Evolutionary conservation across 371 early-diverging fungal species (phyloP).

Genomic region (Lichtheimia hyalospora): DNA sequence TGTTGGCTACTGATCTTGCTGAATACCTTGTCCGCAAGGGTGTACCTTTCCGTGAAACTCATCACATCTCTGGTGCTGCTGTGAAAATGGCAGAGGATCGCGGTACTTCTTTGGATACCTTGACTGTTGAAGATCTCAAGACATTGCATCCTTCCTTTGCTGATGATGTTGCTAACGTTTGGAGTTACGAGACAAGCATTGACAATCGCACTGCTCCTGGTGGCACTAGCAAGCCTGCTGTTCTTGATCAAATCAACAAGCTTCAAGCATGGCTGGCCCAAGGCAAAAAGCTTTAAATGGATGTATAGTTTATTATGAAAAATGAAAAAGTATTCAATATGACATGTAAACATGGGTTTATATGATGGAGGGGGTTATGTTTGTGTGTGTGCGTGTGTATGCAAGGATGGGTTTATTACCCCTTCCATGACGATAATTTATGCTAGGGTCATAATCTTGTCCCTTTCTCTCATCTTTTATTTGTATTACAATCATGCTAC

Average conservation of each 20-base stretch:
- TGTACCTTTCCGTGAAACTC: conserved; percentile 98
- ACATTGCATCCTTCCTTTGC: conserved; percentile 80
- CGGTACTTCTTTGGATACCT: conserved; percentile 61
- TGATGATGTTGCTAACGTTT: conserved; percentile 76
- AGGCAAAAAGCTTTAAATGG: conserved; percentile 12
- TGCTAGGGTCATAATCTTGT: not conserved
- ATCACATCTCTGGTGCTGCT: conserved; percentile 96
- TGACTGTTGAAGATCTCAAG: conserved; percentile 79
- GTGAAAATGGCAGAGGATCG: conserved; percentile 92
- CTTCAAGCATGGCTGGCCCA: conserved; percentile 66
- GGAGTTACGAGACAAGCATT: conserved; percentile 87
- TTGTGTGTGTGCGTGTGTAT: no score
- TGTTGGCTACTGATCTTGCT: conserved; percentile 97
- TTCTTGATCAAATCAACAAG: conserved; percentile 74
- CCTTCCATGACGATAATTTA: not conserved
- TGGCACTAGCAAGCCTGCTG: conserved; percentile 84
- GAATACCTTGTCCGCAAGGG: conserved; percentile 93
- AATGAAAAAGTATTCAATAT: not conserved
- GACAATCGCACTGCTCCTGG: conserved; percentile 87
- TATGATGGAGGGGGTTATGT: not conserved
- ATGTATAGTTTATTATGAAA: conserved; percentile 1
- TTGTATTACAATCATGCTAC: not conserved
- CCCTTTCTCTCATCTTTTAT: not conserved
- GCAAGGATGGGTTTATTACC: conserved; percentile 2
- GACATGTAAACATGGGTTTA: not conserved